These are phyloP conservation scores for Graphium sp. DNA, from an alignment of 2,329 filamentous ascomycete genomes.

Conservation along the genomic window DNA sequence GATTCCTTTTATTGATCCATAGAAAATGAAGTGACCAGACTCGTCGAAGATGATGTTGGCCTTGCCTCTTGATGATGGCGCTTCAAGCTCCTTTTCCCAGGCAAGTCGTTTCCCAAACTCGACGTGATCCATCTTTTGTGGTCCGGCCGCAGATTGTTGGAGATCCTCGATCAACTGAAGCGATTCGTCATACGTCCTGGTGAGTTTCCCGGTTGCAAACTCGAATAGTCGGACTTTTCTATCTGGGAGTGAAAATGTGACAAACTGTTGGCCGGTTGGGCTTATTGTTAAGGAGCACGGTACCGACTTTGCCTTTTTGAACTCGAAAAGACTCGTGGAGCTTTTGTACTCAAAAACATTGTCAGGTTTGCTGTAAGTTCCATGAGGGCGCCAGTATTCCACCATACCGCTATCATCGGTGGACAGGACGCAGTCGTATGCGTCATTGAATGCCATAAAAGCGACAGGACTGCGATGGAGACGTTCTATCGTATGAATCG, in stretches of 20 bases:
- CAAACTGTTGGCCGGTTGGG: conserved; percentile 71
- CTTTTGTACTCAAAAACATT: conserved; percentile 89
- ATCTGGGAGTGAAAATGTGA: conserved; percentile 81
- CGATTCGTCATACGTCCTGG: conserved; percentile 90
- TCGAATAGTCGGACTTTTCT: conserved; percentile 88
- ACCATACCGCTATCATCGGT: conserved; percentile 84
- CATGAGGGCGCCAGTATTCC: conserved; percentile 83
- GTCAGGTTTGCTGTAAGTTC: conserved; percentile 75
- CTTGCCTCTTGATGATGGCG: conserved; percentile 46
- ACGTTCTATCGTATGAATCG: conserved; percentile 60
- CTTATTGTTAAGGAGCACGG: conserved; percentile 74
- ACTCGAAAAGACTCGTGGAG: conserved; percentile 85
- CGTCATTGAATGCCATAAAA: conserved; percentile 77
- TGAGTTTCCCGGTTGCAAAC: conserved; percentile 73
- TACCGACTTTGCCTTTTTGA: conserved; percentile 84
- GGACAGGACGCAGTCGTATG: conserved; percentile 80
- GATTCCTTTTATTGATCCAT: conserved; percentile 79
- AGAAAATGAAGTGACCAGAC: conserved; percentile 86
- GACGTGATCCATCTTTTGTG: conserved; percentile 69
- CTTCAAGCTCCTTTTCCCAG: conserved; percentile 73
- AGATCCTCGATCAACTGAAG: conserved; percentile 78
- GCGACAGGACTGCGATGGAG: conserved; percentile 73
- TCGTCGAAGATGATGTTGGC: conserved; percentile 90
- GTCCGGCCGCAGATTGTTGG: conserved; percentile 81
- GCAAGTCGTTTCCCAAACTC: conserved; percentile 84